Base-by-base conservation (phyloP, 495 filamentous ascomycete species). In the Xylaria flabelliformis region DNA sequence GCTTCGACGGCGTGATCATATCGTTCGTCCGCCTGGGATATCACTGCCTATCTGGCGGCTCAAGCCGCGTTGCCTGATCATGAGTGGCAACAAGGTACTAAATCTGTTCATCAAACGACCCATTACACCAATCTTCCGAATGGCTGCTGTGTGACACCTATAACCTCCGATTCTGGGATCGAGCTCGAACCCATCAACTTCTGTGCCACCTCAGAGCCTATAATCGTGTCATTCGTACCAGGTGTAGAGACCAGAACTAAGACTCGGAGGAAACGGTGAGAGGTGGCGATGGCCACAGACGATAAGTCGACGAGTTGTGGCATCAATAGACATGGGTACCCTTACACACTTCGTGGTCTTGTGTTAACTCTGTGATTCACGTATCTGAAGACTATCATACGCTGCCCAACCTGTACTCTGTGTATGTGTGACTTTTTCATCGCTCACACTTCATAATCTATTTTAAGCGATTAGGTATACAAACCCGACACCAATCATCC, bases 51-150 rank as follows among this genome's bases (percentile, higher is more conserved):
- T 5, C 39, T 26, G 19, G 42, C 67, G 41, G 55, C 67, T 62
- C 24, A 59, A 15, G 19, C n/a, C 17, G 56, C 41, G 21, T 58
- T 44, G 13, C 21, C 44, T 46, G 10, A 19, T 26, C 34, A 36
- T 5, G 29, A 51, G 63, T 3, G 63, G 53, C 29, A 26, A 59
- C 32, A 50, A 50, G 24, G 19, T 50, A 39, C 24, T 21, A 29
- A 19, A 46, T 21, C 50, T 17, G 53, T 29, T 24, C 67, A 44
- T 56, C 29, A 62, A 26, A 70, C 48, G 2, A 41, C 39, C 67
- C 17, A 62, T 70, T 70, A 70, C 67, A 62, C 67, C 67, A 70
- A 53, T 42, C 44, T 42, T 26, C 44, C 68, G 56, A 46, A 4
- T 53, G 34, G 34, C 58, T 70, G 68, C 21, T 24, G 68, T 63